Evolutionary conservation across 495 filamentous ascomycete genomes (phyloP).

Genomic region (Chaetomium fimeti): DNA sequence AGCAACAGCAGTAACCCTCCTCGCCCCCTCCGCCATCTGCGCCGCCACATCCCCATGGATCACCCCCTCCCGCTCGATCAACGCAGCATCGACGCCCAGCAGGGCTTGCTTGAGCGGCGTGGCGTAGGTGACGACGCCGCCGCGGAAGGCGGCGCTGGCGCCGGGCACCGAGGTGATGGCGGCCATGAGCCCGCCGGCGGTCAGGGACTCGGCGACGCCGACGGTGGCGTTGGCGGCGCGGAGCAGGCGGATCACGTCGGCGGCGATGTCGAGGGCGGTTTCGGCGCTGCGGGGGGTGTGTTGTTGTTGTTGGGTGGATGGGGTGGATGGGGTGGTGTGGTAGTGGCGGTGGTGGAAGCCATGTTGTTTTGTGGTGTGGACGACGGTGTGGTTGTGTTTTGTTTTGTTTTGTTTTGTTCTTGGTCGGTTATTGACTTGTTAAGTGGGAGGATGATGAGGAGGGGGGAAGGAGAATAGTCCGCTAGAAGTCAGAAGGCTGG

Average conservation of each 20-base stretch:
- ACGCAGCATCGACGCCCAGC: constrained; percentile 28
- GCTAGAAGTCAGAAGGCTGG: too few relatives aligned
- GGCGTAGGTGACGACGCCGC: constrained; percentile 38
- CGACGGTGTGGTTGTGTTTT: too few relatives aligned
- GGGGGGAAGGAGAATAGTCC: too few relatives aligned
- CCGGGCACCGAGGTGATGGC: constrained; percentile 33
- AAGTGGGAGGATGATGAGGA: too few relatives aligned
- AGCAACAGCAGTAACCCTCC: constrained; percentile 18
- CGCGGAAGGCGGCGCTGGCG: constrained; percentile 34
- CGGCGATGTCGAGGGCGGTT: constrained; percentile 26
- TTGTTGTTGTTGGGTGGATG: background rate
- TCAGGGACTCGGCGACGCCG: constrained; percentile 37
- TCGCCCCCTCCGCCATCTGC: constrained; percentile 37
- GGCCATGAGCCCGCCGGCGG: constrained; percentile 34
- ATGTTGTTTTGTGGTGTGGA: too few relatives aligned
- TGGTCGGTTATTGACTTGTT: too few relatives aligned
- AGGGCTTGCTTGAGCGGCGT: constrained; percentile 34
- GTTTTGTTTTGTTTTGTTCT: too few relatives aligned
- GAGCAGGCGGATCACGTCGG: constrained; percentile 29
- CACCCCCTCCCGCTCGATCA: constrained; percentile 37
- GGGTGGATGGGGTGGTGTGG: background rate
- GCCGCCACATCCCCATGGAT: constrained; percentile 35
- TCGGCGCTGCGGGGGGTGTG: constrained; percentile 16
- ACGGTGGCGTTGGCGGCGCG: constrained; percentile 26
- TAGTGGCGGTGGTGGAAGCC: too few relatives aligned